These are phyloP conservation scores for Hemileia vastatrix DNA, from an alignment of 1,284 basidiomycete genomes.

Conservation along the genomic window DNA sequence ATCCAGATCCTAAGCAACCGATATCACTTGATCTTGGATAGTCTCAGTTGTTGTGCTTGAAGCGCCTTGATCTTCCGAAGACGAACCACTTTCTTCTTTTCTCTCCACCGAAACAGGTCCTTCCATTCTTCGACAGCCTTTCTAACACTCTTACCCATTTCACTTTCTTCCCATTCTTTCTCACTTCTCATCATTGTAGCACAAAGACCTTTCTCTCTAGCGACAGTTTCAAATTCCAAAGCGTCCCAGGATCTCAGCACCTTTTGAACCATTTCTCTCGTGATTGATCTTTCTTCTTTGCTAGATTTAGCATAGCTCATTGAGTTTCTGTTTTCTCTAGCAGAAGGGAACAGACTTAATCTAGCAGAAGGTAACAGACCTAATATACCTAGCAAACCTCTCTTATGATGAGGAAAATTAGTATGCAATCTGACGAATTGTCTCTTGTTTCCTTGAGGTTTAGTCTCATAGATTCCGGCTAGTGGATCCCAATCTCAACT, in stretches of 20 bases:
- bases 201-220: too few relatives aligned
- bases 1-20: background rate
- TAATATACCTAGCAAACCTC: background rate
- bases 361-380: too few relatives aligned
- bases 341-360: too few relatives aligned
- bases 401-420: conserved; percentile 56
- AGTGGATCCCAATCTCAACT: conserved; percentile 51
- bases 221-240: too few relatives aligned
- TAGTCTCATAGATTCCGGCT: conserved; percentile 53
- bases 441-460: too few relatives aligned
- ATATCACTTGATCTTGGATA: background rate
- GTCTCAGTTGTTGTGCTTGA: background rate
- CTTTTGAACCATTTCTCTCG: too few relatives aligned
- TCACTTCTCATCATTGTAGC: too few relatives aligned
- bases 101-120: background rate
- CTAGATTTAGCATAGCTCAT: conserved; percentile 46
- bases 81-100: background rate
- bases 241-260: too few relatives aligned
- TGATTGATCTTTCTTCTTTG: conserved; percentile 43
- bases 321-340: conserved; percentile 52
- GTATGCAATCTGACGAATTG: conserved; percentile 54
- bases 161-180: too few relatives aligned
- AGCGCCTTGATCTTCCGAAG: background rate
- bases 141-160: too few relatives aligned
- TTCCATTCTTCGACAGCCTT: background rate